Base-by-base conservation (phyloP, 495 filamentous ascomycete genomes). In the Xylaria curta region DNA sequence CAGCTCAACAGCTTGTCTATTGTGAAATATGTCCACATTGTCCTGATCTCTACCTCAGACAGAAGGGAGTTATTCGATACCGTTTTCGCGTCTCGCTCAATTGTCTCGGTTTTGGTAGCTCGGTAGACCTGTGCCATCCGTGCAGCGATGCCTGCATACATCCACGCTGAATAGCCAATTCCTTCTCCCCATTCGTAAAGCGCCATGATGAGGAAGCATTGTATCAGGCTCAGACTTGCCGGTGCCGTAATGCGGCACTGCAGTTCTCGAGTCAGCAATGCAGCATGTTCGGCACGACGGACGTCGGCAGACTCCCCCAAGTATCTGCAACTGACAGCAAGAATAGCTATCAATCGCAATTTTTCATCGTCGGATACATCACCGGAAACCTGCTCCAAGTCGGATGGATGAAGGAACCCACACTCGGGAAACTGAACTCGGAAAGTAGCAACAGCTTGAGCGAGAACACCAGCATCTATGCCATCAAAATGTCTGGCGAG, bases 171-270 rank as follows among this genome's bases (percentile, higher is more conserved):
- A 56, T 70, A 56, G 6, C 58, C 58, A 21, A 64, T 26, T 1
- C 47, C 47, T 31, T 70, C 59, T 1, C 68, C 68, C 68, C 68
- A 70, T 56, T 70, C 68, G 28, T 70, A 70, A 33, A 70, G n/a
- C 3, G 58, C 59, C 68, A 70, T 64, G 19, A 70, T 44, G 21
- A 70, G 58, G 15, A 70, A 70, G 46, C 68, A 54, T 49, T 70
- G 59, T 21, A 70, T 70, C 21, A 70, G 47, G n/a, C 68, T 42
- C 15, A 64, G 59, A 33, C 42, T 70, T 15, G 68, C 59, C 33
- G 58, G 59, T 0, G 59, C 68, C 3, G 68, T 70, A 4, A 70
- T 56, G 2, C 68, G 68, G 42, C 68, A 56, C 28, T 54, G 58
- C 3, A 70, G 68, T 6, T 70, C 59, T 12, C 59, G 46, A 0